A percentile compares a stretch with the other conserved stretches of the same genome.
Evolutionary conservation across 208 protist species (phyloP).

Genomic region (Acanthamoeba royreba): DNA sequence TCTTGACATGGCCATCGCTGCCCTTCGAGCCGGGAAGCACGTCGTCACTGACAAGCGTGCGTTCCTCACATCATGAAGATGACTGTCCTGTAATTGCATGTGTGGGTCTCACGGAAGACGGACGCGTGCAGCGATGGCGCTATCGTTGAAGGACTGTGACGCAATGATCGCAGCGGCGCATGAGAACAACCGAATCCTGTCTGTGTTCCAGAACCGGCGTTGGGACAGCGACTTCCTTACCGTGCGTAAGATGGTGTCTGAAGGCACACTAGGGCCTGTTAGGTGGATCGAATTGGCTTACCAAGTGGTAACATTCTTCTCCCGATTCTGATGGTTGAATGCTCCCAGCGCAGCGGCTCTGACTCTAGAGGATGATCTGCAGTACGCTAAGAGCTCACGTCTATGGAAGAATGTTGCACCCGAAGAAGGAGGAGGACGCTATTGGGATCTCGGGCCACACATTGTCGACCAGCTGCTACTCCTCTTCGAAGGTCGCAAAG

Average conservation of each 20-base stretch:
- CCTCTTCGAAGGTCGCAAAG: not conserved
- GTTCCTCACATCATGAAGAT: not conserved
- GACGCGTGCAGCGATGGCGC: not conserved
- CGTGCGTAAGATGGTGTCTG: not conserved
- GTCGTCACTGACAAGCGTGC: conserved; percentile 24
- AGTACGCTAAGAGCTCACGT: conserved; percentile 12
- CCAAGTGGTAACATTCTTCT: not conserved
- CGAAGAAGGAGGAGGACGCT: not conserved
- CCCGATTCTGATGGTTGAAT: not conserved
- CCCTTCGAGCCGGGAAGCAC: not conserved
- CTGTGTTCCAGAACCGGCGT: not conserved
- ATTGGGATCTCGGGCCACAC: conserved; percentile 17
- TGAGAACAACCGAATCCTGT: not conserved
- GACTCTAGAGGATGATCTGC: not conserved
- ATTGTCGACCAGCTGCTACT: conserved; percentile 13
- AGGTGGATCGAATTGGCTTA: not conserved
- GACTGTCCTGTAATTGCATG: not conserved
- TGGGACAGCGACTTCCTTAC: conserved; percentile 33
- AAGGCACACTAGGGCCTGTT: not conserved
- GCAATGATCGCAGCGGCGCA: not conserved
- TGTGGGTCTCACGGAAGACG: not conserved
- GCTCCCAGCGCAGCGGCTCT: not conserved
- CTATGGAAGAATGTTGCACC: not conserved
- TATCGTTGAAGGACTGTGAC: not conserved
- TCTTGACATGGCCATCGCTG: not conserved